phyloP scores from a whole-genome alignment of 345 rosid species.

The Pelargonium nanum region DNA sequence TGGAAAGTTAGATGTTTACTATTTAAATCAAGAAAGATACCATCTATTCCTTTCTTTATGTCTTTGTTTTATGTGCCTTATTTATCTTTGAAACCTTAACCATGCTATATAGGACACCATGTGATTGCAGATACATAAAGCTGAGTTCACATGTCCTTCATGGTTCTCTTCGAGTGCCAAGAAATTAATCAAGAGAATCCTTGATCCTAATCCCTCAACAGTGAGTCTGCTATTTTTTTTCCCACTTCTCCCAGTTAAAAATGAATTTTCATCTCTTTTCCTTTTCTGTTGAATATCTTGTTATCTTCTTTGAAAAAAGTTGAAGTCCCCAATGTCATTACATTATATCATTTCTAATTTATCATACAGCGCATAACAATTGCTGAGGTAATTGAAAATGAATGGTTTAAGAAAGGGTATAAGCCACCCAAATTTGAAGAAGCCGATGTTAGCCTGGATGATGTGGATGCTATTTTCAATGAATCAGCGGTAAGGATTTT shows the following conservation, averaged over 20 bases:
- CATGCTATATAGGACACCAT: conserved; percentile 6
- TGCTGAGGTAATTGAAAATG: conserved; percentile 76
- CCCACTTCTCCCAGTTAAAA: conserved; percentile 4
- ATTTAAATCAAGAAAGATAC: no score
- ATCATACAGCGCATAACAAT: conserved; percentile 69
- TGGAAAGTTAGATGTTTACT: conserved; percentile 3
- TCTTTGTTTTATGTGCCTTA: neutral
- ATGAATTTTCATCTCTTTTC: neutral
- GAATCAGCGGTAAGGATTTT: conserved; percentile 38
- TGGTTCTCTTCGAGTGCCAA: conserved; percentile 96
- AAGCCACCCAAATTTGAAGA: conserved; percentile 76
- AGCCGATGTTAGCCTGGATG: conserved; percentile 65
- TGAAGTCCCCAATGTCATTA: conserved; percentile 1
- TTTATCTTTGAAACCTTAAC: conserved; percentile 2
- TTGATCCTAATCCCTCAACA: conserved; percentile 82
- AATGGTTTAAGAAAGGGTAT: conserved; percentile 98
- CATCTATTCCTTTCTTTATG: neutral
- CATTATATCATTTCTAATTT: conserved; percentile 14
- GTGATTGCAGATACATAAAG: conserved; percentile 71
- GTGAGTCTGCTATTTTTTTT: conserved; percentile 26
- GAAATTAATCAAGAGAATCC: conserved; percentile 76
- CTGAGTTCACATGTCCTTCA: conserved; percentile 81
- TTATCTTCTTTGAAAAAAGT: conserved; percentile 7
- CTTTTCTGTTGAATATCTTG: neutral
- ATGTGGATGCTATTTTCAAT: conserved; percentile 71